Conservation (phyloP, 2,329 filamentous ascomycete species). For the Drechslerella coelobrocha region DNA sequence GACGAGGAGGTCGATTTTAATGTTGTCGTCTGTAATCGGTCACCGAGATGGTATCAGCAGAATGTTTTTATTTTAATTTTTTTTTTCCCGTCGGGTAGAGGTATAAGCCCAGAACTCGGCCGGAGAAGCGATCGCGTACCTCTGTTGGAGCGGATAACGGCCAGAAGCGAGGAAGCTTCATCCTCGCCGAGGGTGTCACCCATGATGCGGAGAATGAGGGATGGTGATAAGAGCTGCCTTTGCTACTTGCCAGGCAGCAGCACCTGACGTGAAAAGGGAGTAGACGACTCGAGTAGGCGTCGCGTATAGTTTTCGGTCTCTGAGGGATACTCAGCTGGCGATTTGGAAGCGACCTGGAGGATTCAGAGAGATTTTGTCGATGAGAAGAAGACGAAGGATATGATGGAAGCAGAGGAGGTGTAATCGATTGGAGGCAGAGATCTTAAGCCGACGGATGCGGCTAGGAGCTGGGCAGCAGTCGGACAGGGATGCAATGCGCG, state of each 20-base stretch:
- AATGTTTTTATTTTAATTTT: constrained; percentile 13
- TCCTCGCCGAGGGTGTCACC: constrained; percentile 47
- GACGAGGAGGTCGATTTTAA: constrained; percentile 43
- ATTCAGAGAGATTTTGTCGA: too few relatives aligned
- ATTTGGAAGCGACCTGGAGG: too few relatives aligned
- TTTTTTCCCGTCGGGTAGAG: constrained; percentile 5
- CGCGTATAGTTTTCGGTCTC: too few relatives aligned
- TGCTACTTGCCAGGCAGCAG: constrained; percentile 23
- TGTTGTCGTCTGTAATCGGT: constrained; percentile 41
- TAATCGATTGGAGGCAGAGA: too few relatives aligned
- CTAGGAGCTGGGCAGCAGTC: neutral
- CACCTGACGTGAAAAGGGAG: too few relatives aligned
- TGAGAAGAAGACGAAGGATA: too few relatives aligned
- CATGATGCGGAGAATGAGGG: constrained; percentile 24
- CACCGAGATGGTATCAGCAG: constrained; percentile 42
- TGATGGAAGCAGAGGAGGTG: too few relatives aligned
- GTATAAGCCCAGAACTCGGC: constrained; percentile 22
- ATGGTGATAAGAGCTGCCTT: constrained; percentile 20
- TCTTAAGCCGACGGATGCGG: constrained; percentile 4
- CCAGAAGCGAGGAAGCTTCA: constrained; percentile 46
- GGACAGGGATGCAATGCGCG: constrained; percentile 40
- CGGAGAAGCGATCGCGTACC: constrained; percentile 43
- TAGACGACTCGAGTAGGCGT: too few relatives aligned
- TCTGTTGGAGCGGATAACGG: constrained; percentile 47
- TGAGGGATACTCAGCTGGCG: too few relatives aligned